Evolutionary conservation across 2,329 filamentous ascomycete genomes (phyloP).

Genomic region (Talaromyces sp.): DNA sequence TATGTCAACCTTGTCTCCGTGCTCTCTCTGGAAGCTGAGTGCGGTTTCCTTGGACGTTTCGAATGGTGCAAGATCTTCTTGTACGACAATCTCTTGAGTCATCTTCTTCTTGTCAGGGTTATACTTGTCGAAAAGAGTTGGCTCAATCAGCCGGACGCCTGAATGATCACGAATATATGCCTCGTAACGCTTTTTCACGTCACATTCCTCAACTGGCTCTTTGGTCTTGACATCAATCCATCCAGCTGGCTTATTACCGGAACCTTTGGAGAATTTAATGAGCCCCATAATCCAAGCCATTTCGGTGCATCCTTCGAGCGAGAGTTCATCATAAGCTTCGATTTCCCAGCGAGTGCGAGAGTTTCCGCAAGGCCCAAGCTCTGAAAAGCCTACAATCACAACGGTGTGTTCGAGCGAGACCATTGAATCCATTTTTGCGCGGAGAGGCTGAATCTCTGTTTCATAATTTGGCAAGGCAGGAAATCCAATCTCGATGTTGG

Average conservation of each 20-base stretch:
- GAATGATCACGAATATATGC: constrained; percentile 94
- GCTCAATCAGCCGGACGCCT: constrained; percentile 95
- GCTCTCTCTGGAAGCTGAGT: constrained; percentile 92
- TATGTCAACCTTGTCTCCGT: constrained; percentile 95
- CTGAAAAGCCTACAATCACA: constrained; percentile 93
- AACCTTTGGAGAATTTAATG: constrained; percentile 95
- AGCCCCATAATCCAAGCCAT: constrained; percentile 99
- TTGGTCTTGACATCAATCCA: constrained; percentile 93
- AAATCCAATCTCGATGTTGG: constrained; percentile 85
- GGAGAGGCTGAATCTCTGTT: constrained; percentile 81
- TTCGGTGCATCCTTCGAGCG: constrained; percentile 93
- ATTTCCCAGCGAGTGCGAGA: constrained; percentile 98
- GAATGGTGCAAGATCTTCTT: constrained; percentile 95
- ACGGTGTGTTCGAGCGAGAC: constrained; percentile 97
- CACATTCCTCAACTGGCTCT: constrained; percentile 95
- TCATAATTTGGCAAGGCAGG: constrained; percentile 88
- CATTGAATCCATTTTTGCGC: constrained; percentile 91
- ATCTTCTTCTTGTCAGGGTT: constrained; percentile 97
- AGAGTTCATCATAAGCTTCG: constrained; percentile 95
- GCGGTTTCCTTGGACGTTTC: constrained; percentile 96
- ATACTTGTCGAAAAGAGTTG: constrained; percentile 93
- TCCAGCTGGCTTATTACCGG: constrained; percentile 62
- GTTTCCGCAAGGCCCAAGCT: constrained; percentile 95
- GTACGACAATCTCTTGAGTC: constrained; percentile 93
- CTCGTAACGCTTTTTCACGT: constrained; percentile 96